These are phyloP conservation scores for Colletotrichum melonis DNA, from an alignment of 2,329 filamentous ascomycete genomes.

Conservation along the genomic window DNA sequence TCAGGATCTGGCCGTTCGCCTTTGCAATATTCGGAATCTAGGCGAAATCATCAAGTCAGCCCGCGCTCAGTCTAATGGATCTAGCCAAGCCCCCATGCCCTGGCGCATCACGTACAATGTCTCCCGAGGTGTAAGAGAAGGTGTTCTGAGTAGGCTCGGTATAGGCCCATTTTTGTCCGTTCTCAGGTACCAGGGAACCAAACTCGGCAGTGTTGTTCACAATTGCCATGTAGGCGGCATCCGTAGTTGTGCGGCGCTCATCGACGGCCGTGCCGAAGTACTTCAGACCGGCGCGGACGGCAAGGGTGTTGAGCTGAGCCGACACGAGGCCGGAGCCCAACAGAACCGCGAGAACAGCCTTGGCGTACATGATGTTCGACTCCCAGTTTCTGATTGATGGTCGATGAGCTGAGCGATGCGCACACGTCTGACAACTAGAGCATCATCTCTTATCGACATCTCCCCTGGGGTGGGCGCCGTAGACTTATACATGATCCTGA, in stretches of 20 bases:
- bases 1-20: slow-evolving; percentile 61
- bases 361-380: slow-evolving; percentile 29
- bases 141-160: neutral
- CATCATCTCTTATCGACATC: neutral
- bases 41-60: neutral
- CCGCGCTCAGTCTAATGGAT: too few relatives aligned
- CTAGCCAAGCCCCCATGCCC: too few relatives aligned
- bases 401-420: too few relatives aligned
- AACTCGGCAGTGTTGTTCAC: slow-evolving; percentile 67
- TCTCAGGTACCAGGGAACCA: slow-evolving; percentile 70
- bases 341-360: slow-evolving; percentile 25
- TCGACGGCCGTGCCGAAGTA: slow-evolving; percentile 75
- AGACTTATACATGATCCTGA: slow-evolving; percentile 15
- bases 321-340: slow-evolving; percentile 34
- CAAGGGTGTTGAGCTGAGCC: slow-evolving; percentile 58
- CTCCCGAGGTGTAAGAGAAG: slow-evolving; percentile 28
- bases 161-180: slow-evolving; percentile 56
- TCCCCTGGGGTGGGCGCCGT: too few relatives aligned
- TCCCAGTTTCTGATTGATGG: too few relatives aligned
- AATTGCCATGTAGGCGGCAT: slow-evolving; percentile 63
- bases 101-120: slow-evolving; percentile 22
- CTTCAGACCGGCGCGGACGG: slow-evolving; percentile 61
- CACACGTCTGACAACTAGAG: neutral
- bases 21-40: slow-evolving; percentile 58
- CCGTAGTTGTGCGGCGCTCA: slow-evolving; percentile 46